These are phyloP conservation scores for Chlorociboria aeruginascens DNA, from an alignment of 495 filamentous ascomycete species.

Conservation along the genomic window DNA sequence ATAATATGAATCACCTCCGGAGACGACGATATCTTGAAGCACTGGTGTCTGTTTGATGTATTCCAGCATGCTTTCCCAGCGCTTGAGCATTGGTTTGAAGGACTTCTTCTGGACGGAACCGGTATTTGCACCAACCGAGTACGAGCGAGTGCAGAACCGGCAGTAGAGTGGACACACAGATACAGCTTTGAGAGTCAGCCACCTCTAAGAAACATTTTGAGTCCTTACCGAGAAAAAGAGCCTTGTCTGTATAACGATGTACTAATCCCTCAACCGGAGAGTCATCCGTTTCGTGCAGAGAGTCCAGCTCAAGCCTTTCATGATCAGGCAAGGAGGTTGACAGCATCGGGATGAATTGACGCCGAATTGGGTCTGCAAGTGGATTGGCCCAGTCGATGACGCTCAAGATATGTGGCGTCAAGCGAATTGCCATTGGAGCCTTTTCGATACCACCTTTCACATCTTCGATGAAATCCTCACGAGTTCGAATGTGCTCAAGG, in stretches of 20 bases:
- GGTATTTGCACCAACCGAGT: conserved; percentile 39
- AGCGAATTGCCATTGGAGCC: conserved; percentile 42
- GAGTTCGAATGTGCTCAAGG: conserved; percentile 25
- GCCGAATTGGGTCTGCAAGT: conserved; percentile 39
- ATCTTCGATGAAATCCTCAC: conserved; percentile 38
- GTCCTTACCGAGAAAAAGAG: conserved; percentile 41
- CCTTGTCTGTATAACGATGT: conserved; percentile 47
- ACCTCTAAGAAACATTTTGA: neutral
- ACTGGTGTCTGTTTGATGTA: conserved; percentile 37
- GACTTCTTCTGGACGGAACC: conserved; percentile 34
- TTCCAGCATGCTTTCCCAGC: conserved; percentile 34
- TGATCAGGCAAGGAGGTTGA: conserved; percentile 39
- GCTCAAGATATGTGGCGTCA: conserved; percentile 42
- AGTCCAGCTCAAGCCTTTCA: conserved; percentile 28
- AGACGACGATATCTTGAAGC: conserved; percentile 43
- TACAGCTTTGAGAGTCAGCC: conserved; percentile 24
- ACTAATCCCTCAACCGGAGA: conserved; percentile 37
- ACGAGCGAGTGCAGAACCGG: conserved; percentile 46
- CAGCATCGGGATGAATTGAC: conserved; percentile 40
- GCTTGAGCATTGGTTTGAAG: conserved; percentile 26
- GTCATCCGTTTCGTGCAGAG: conserved; percentile 37
- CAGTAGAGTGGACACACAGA: conserved; percentile 49
- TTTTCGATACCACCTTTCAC: conserved; percentile 32
- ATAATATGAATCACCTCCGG: conserved; percentile 46
- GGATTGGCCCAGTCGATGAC: conserved; percentile 42